Evolutionary conservation across 352 stramenopile genomes (phyloP).

Genomic region (Phytophthora pinifolia): DNA sequence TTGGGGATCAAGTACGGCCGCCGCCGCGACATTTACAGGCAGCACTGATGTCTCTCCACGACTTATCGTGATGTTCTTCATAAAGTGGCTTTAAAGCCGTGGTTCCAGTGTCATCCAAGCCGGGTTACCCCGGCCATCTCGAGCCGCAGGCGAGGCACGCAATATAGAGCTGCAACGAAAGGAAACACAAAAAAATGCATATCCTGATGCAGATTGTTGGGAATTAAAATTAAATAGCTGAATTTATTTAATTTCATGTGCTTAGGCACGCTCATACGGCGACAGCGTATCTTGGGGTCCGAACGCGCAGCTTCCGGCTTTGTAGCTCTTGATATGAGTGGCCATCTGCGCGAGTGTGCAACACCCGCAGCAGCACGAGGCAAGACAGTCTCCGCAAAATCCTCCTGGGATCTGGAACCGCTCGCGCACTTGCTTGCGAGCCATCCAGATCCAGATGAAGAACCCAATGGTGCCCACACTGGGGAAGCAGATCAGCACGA

Average conservation of each 20-base stretch:
- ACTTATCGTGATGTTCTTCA: too few relatives aligned
- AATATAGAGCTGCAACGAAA: too few relatives aligned
- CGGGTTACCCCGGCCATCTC: too few relatives aligned
- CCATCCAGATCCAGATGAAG: constrained; percentile 27
- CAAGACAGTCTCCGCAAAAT: constrained; percentile 33
- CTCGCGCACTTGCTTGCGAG: constrained; percentile 30
- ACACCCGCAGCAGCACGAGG: constrained; percentile 33
- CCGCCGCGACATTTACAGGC: constrained; percentile 39
- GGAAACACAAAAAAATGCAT: too few relatives aligned
- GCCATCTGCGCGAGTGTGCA: constrained; percentile 50
- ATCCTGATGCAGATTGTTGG: too few relatives aligned
- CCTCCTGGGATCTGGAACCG: constrained; percentile 41
- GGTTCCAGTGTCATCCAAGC: too few relatives aligned
- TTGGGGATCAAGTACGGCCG: constrained; percentile 49
- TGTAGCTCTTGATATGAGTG: constrained; percentile 55
- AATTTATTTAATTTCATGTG: too few relatives aligned
- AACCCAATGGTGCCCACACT: constrained; percentile 8
- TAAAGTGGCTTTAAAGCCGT: too few relatives aligned
- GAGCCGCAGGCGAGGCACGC: too few relatives aligned
- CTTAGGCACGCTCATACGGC: constrained; percentile 20
- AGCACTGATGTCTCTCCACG: too few relatives aligned
- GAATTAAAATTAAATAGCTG: too few relatives aligned
- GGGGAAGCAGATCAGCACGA: constrained; percentile 12
- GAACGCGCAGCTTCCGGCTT: constrained; percentile 42
- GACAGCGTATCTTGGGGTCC: constrained; percentile 33